Percentiles rank a stretch among this genome's conserved stretches.
Evolutionary conservation across 352 stramenopile genomes (phyloP).

Genomic region (Phytophthora agathidicida): DNA sequence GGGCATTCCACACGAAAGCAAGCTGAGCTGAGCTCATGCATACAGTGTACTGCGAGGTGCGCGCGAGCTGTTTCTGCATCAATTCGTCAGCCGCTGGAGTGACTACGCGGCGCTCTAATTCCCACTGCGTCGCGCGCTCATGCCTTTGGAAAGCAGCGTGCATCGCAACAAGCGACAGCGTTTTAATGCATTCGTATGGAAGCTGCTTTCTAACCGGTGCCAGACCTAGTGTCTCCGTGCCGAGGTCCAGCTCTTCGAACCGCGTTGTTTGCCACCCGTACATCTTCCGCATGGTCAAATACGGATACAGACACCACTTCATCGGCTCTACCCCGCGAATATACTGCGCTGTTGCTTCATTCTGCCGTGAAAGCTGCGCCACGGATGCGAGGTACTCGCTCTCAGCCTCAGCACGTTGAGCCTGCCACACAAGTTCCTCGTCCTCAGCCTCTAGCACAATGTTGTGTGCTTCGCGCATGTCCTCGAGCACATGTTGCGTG

Average conservation of each 20-base stretch:
- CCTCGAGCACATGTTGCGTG: conserved; percentile 44
- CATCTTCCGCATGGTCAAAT: conserved; percentile 43
- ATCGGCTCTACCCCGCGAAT: conserved; percentile 39
- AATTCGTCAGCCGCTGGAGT: conserved; percentile 48
- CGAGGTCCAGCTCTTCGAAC: conserved; percentile 33
- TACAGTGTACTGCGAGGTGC: conserved; percentile 42
- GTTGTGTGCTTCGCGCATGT: conserved; percentile 25
- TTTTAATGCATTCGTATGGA: conserved; percentile 51
- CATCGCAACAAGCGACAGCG: conserved; percentile 42
- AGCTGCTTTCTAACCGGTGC: conserved; percentile 25
- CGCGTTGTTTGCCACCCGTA: conserved; percentile 60
- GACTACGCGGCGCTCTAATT: conserved; percentile 45
- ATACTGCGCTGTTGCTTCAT: conserved; percentile 42
- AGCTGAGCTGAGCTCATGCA: conserved; percentile 51
- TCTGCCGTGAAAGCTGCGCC: conserved; percentile 34
- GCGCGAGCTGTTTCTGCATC: conserved; percentile 53
- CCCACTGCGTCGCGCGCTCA: conserved; percentile 45
- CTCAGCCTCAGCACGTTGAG: conserved; percentile 47
- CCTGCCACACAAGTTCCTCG: conserved; percentile 42
- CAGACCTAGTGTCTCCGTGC: conserved; percentile 15
- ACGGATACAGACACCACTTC: conserved; percentile 55
- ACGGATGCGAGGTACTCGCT: conserved; percentile 42
- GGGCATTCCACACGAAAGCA: conserved; percentile 56
- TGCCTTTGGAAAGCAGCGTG: conserved; percentile 41
- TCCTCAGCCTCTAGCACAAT: conserved; percentile 31